A percentile compares a stretch with the other conserved stretches of the same genome.
Evolutionary conservation across 2,329 filamentous ascomycete genomes (phyloP).

Genomic region (Trichoderma hamatum): DNA sequence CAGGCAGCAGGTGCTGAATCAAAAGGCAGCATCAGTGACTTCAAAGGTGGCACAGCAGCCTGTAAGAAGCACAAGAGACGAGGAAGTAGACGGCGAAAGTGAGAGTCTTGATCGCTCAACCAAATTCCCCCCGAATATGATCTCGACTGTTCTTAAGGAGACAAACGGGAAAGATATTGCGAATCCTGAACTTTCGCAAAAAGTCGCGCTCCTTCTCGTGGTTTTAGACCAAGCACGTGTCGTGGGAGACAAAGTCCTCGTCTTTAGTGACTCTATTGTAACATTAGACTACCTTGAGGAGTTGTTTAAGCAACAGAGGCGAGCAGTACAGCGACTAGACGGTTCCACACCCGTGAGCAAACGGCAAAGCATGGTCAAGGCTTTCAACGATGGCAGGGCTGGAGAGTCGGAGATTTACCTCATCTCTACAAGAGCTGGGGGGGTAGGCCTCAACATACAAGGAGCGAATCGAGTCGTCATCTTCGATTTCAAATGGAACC

Average conservation of each 20-base stretch:
- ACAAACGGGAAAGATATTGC: conserved; percentile 47
- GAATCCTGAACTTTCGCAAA: conserved; percentile 63
- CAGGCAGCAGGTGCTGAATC: conserved; percentile 37
- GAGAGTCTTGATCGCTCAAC: neutral
- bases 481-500: conserved; percentile 82
- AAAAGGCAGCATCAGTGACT: neutral
- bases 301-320: conserved; percentile 54
- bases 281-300: conserved; percentile 70
- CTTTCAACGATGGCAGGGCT: conserved; percentile 70
- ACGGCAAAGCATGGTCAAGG: conserved; percentile 66
- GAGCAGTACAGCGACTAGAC: conserved; percentile 65
- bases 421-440: conserved; percentile 82
- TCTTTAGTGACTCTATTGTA: conserved; percentile 75
- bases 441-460: conserved; percentile 79
- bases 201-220: conserved; percentile 65
- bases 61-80: neutral
- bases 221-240: conserved; percentile 69
- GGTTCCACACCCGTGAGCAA: conserved; percentile 59
- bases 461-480: conserved; percentile 86
- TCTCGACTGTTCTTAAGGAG: conserved; percentile 39
- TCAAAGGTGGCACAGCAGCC: conserved; percentile 7
- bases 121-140: conserved; percentile 35
- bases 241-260: conserved; percentile 71
- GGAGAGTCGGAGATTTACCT: conserved; percentile 65
- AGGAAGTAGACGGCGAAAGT: neutral